phyloP scores from a whole-genome alignment of 2,329 filamentous ascomycete genomes.

The Lachnellula cervina region DNA sequence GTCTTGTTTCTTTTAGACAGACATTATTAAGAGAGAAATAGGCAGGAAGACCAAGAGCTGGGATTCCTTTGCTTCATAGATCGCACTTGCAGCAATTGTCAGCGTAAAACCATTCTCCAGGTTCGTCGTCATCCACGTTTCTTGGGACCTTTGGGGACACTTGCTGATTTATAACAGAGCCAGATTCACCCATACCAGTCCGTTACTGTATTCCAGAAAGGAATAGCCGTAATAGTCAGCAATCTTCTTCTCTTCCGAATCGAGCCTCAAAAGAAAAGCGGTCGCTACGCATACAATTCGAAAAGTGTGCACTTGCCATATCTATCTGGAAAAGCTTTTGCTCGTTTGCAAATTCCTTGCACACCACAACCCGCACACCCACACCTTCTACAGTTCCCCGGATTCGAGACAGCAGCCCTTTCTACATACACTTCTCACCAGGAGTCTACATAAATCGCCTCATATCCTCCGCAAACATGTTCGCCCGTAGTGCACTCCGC shows the following conservation, averaged over 20 bases:
- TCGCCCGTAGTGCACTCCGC: slow-evolving; percentile 20
- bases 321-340: background rate
- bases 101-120: background rate
- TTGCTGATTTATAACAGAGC: background rate
- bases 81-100: background rate
- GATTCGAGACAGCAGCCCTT: background rate
- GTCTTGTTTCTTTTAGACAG: slow-evolving; percentile 12
- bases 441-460: background rate
- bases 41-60: slow-evolving; percentile 30
- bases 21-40: slow-evolving; percentile 7
- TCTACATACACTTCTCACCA: background rate
- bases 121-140: background rate
- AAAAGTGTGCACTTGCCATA: background rate
- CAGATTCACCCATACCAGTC: background rate
- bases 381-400: background rate
- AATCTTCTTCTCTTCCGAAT: too few relatives aligned
- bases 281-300: too few relatives aligned
- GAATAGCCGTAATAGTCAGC: too few relatives aligned
- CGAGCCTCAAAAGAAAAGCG: too few relatives aligned
- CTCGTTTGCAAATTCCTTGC: background rate
- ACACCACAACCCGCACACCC: background rate
- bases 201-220: too few relatives aligned
- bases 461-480: slow-evolving; percentile 17
- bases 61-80: slow-evolving; percentile 18
- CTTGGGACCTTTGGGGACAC: background rate